Evolutionary conservation across 768 basidiomycete species (phyloP).

Genomic region (Boletus vermiculosoides): DNA sequence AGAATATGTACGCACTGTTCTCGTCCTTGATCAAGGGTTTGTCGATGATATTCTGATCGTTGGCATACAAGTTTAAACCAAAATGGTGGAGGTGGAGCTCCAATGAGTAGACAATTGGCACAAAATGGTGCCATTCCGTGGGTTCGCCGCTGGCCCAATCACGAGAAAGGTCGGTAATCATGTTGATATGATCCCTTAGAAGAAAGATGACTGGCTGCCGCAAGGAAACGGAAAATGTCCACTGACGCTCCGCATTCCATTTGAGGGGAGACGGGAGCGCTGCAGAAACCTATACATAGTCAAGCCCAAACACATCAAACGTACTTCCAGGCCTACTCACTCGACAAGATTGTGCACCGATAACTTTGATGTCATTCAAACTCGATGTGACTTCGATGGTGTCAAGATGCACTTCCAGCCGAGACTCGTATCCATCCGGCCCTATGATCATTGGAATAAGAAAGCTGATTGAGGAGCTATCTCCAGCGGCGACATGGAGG

Average conservation of each 20-base stretch:
- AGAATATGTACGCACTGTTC: constrained; percentile 56
- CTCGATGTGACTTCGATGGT: constrained; percentile 76
- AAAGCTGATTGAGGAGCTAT: constrained; percentile 84
- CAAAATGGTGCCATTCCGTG: constrained; percentile 75
- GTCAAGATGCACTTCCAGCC: constrained; percentile 80
- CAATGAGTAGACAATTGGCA: constrained; percentile 77
- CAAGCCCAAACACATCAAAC: constrained; percentile 14
- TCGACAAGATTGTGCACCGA: constrained; percentile 75
- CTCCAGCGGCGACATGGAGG: constrained; percentile 71
- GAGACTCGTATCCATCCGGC: constrained; percentile 72
- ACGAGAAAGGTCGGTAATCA: constrained; percentile 88
- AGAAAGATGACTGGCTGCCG: constrained; percentile 73
- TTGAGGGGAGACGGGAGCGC: constrained; percentile 76
- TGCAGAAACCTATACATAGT: constrained; percentile 52
- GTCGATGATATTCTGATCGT: constrained; percentile 97
- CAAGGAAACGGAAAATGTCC: constrained; percentile 74
- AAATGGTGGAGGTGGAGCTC: constrained; percentile 73
- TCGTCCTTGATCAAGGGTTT: constrained; percentile 78
- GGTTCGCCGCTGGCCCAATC: constrained; percentile 89
- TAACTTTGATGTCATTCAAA: constrained; percentile 81
- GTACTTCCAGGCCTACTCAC: constrained; percentile 38
- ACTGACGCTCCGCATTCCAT: constrained; percentile 81
- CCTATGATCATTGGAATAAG: constrained; percentile 78
- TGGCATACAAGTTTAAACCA: constrained; percentile 77
- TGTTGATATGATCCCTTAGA: constrained; percentile 90